Conservation (phyloP, 257 asterid genomes). For the Voacanga thouarsii region DNA sequence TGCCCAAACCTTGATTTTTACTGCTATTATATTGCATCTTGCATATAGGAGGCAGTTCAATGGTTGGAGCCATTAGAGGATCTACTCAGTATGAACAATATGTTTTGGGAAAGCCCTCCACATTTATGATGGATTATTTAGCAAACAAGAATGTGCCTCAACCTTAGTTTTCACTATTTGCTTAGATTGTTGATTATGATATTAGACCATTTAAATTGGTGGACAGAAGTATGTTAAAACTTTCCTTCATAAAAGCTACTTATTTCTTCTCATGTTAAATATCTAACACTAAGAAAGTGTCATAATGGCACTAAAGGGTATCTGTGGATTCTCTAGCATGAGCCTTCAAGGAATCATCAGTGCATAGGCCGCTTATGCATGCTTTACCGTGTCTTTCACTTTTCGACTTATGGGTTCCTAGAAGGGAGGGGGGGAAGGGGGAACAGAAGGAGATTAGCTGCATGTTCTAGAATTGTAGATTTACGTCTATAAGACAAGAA, state of each 20-base stretch:
- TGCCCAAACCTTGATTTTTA: too few species aligned
- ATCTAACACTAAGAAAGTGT: too few species aligned
- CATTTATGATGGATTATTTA: constrained; percentile 96
- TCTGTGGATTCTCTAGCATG: too few species aligned
- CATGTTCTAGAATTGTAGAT: neutral
- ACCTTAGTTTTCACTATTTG: neutral
- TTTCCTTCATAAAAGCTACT: too few species aligned
- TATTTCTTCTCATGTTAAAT: too few species aligned
- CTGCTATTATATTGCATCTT: constrained; percentile 8
- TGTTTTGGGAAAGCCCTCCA: constrained; percentile 95
- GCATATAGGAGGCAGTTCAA: constrained; percentile 81
- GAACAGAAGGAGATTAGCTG: neutral
- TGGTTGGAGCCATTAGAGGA: constrained; percentile 88
- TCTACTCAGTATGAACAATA: constrained; percentile 86
- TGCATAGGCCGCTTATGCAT: neutral
- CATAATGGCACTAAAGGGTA: too few species aligned
- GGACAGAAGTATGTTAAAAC: too few species aligned
- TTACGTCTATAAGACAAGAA: too few species aligned
- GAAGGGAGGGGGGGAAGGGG: too few species aligned
- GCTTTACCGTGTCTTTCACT: neutral
- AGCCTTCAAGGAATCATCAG: too few species aligned
- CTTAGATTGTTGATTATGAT: neutral
- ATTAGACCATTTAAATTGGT: neutral
- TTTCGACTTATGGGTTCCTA: neutral
- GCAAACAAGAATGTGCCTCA: constrained; percentile 61